Evolutionary conservation across 345 rosid species (phyloP).

Genomic region (Alliaria petiolata): DNA sequence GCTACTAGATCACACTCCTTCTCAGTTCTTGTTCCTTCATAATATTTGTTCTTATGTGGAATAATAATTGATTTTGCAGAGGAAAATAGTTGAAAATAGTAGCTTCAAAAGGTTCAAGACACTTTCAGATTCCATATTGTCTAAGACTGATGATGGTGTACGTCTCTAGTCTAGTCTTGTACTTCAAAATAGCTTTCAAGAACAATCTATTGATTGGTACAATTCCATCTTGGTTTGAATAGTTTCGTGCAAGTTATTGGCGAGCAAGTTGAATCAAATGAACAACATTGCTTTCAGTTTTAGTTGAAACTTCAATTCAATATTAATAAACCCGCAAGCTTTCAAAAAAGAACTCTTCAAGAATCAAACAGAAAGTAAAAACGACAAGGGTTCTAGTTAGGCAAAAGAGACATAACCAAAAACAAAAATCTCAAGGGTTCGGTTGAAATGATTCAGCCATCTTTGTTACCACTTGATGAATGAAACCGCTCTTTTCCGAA

Average conservation of each 20-base stretch:
- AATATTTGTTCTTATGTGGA: slow-evolving; percentile 5
- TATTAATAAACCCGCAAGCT: background rate
- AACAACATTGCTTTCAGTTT: background rate
- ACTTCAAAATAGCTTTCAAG: too few relatives aligned
- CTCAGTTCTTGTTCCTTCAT: background rate
- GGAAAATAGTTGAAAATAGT: slow-evolving; percentile 24
- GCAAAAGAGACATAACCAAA: background rate
- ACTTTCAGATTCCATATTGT: background rate
- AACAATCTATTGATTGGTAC: too few relatives aligned
- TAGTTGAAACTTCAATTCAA: background rate
- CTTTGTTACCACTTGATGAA: slow-evolving; percentile 12
- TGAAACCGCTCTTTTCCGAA: slow-evolving; percentile 19
- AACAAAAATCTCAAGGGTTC: background rate
- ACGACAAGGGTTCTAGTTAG: background rate
- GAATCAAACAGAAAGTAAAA: background rate
- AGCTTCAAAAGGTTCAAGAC: background rate
- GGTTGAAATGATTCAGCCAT: slow-evolving; percentile 13
- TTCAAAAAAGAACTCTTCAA: background rate
- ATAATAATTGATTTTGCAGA: slow-evolving; percentile 15
- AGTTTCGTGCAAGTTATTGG: too few relatives aligned
- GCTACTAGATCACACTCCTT: too few relatives aligned
- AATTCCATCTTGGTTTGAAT: too few relatives aligned
- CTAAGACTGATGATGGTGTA: background rate
- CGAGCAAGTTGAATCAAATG: background rate
- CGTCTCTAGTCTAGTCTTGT: too few relatives aligned